phyloP scores from a whole-genome alignment of 768 basidiomycete species.

The Rhodotorula graminis region DNA sequence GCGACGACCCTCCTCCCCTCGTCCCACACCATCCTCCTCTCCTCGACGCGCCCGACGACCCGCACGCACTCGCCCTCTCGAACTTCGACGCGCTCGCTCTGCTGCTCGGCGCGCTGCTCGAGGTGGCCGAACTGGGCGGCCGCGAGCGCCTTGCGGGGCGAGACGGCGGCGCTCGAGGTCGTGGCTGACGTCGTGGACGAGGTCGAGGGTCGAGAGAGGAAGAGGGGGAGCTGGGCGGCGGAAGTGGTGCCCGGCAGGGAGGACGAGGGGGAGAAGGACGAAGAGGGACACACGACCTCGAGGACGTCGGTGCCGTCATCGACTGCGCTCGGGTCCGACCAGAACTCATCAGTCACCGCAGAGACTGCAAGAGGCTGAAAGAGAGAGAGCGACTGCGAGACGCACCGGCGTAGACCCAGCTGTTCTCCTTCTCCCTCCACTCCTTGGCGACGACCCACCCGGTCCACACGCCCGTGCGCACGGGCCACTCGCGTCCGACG shows the following conservation, averaged over 20 bases:
- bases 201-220: too few relatives aligned
- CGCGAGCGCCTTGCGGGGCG: not conserved
- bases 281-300: conserved; percentile 3
- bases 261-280: not conserved
- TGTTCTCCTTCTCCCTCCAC: conserved; percentile 9
- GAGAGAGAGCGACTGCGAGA: not conserved
- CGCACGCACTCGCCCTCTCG: not conserved
- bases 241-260: not conserved
- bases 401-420: conserved; percentile 15
- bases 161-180: not conserved
- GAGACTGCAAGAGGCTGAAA: not conserved
- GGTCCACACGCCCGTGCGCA: conserved; percentile 3
- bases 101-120: not conserved
- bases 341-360: not conserved
- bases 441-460: conserved; percentile 19
- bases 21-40: not conserved
- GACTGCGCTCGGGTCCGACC: not conserved
- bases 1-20: conserved; percentile 4
- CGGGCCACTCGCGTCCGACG: conserved; percentile 24
- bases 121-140: not conserved
- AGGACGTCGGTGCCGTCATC: conserved; percentile 31
- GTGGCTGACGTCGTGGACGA: too few relatives aligned
- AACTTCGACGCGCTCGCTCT: not conserved
- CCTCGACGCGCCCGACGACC: conserved; percentile 17
- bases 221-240: not conserved